Percentiles rank a stretch among this genome's conserved stretches.
Conservation (phyloP, 1,139 yeast species). For the Zygosaccharomyces sapae region DNA sequence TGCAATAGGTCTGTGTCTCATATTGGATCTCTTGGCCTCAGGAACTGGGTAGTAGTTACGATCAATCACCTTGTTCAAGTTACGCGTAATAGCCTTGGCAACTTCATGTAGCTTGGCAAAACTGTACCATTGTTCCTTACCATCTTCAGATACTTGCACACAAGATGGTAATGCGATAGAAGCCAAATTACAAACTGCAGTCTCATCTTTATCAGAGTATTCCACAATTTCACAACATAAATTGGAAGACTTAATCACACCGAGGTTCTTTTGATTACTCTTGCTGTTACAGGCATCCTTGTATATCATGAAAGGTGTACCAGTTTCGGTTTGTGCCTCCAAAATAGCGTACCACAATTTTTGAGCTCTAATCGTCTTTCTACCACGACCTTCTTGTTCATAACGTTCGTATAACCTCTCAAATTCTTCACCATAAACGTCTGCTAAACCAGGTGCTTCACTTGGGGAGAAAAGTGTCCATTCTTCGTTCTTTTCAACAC, state of each 20-base stretch:
- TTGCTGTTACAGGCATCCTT: conserved; percentile 83
- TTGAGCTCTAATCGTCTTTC: conserved; percentile 73
- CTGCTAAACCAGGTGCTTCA: conserved; percentile 80
- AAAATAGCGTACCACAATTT: conserved; percentile 83
- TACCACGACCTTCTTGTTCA: conserved; percentile 68
- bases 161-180: conserved; percentile 79
- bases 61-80: conserved; percentile 74
- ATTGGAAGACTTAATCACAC: conserved; percentile 82
- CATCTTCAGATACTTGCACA: conserved; percentile 43
- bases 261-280: conserved; percentile 81
- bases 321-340: conserved; percentile 89
- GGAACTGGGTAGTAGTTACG: conserved; percentile 73
- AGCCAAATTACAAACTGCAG: conserved; percentile 87
- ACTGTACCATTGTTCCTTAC: conserved; percentile 54
- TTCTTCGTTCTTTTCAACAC: conserved; percentile 71
- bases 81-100: conserved; percentile 67
- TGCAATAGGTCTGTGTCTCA: conserved; percentile 80
- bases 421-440: conserved; percentile 78
- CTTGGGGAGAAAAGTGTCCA: conserved; percentile 89
- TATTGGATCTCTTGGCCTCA: conserved; percentile 64
- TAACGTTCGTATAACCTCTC: conserved; percentile 64
- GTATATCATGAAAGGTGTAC: conserved; percentile 87
- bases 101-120: conserved; percentile 67
- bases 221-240: conserved; percentile 89
- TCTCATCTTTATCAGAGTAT: conserved; percentile 81